Conservation (phyloP, 805 yeast species). For the Candida dendrica region DNA sequence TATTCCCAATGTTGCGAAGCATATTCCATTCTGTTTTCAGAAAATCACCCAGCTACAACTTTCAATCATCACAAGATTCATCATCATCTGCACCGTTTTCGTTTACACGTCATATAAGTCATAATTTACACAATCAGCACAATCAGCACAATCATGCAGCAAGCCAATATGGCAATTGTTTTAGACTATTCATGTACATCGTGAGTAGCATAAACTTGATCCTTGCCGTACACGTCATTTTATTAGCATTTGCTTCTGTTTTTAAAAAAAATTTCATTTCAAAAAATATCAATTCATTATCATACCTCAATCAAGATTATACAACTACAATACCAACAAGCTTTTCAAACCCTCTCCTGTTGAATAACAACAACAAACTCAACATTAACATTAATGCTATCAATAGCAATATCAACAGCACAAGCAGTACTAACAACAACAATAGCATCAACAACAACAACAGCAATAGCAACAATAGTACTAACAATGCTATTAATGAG, state of each 20-base stretch:
- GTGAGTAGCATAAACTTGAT: slow-evolving; percentile 10
- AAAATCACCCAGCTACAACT: neutral
- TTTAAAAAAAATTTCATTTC: slow-evolving; percentile 18
- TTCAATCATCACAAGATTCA: neutral
- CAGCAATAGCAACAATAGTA: slow-evolving; percentile 7
- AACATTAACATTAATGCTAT: neutral
- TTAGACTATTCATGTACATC: neutral
- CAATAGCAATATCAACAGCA: slow-evolving; percentile 6
- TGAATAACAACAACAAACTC: neutral
- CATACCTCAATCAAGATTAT: slow-evolving; percentile 4
- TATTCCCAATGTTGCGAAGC: neutral
- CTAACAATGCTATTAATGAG: neutral
- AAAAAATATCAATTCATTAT: slow-evolving; percentile 17
- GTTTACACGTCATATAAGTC: neutral
- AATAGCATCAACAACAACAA: neutral
- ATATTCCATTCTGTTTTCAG: slow-evolving; percentile 1
- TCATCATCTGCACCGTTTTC: neutral
- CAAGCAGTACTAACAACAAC: neutral
- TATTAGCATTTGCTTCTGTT: slow-evolving; percentile 16
- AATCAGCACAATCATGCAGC: neutral
- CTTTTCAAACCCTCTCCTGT: neutral
- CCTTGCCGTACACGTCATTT: slow-evolving; percentile 17
- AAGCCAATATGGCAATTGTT: neutral
- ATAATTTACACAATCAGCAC: neutral
- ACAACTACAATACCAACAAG: neutral